Base-by-base conservation (phyloP, 169 alveolate species). In the Plasmodium relictum region DNA sequence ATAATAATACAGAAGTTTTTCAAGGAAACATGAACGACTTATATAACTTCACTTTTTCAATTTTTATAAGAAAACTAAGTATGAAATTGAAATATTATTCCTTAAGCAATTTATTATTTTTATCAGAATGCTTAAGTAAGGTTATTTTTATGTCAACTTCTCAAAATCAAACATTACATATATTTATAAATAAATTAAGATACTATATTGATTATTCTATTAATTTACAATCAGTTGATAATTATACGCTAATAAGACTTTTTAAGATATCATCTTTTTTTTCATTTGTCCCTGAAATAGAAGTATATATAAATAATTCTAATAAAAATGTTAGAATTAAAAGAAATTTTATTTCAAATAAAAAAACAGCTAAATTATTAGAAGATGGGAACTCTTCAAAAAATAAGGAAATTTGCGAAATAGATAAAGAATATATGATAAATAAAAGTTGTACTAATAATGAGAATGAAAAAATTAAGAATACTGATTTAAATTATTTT, bases 241-340 rank as follows among this genome's bases (percentile, higher is more conserved):
- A 78, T 50, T 48, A 39, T 39, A 78, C 58, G 26, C 54, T 78
- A 10, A 52, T 65, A 20, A 78, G 89, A 20, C 69, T 78, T 50
- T 78, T 63, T 65, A 78, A 65, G 54, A 78, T 78, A 16, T 63
- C 20, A 26, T 78, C 89, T 24, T 45, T 78, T 54, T 78, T 78
- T 63, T 78, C 89, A 10, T 78, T 78, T 56, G 89, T 78, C 0
- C 89, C 89, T 8, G 89, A 78, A 58, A 50, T 63, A 54, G 89
- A 78, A 18, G 12, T 50, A 24, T 78, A 41, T 50, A 18, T 37
- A 24, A 44, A 63, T 14, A 18, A 4, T 18, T 6, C 65, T n/a
- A 4, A 20, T 5, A 65, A 41, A 24, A 61, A 26, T 61, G 24
- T 24, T 61, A 61, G 70, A 61, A 24, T 10, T 61, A 61, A 24